phyloP scores from a whole-genome alignment of 2,329 filamentous ascomycete genomes.

The Zalaria sp. region DNA sequence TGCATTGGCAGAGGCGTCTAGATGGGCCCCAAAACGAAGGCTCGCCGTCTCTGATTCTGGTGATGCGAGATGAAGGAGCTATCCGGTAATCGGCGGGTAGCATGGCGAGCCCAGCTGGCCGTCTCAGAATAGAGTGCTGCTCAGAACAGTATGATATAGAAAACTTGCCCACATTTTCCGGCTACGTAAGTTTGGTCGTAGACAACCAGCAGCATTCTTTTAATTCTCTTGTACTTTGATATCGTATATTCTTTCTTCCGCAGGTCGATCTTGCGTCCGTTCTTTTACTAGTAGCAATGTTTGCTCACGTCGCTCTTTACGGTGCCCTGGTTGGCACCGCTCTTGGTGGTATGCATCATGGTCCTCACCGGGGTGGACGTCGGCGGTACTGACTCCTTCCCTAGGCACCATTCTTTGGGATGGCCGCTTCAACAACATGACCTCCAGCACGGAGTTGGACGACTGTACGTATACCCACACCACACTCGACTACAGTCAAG shows the following conservation, averaged over 20 bases:
- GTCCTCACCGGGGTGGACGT: neutral
- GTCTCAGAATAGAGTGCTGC: neutral
- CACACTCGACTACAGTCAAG: neutral
- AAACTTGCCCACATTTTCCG: neutral
- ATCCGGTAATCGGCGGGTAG: no score
- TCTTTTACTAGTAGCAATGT: neutral
- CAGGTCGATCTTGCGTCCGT: neutral
- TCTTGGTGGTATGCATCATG: neutral
- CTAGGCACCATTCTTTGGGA: slow-evolving; percentile 45
- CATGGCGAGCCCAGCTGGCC: neutral
- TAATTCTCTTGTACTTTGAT: neutral
- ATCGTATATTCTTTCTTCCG: neutral
- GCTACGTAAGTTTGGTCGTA: neutral
- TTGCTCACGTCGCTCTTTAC: neutral
- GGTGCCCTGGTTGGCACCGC: neutral
- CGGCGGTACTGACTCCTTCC: neutral
- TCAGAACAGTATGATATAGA: neutral
- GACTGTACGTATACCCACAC: slow-evolving; percentile 22
- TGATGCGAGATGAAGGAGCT: no score
- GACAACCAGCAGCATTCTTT: neutral
- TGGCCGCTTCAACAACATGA: slow-evolving; percentile 49
- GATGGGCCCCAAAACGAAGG: no score
- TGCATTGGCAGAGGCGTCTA: no score
- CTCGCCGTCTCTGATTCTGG: no score
- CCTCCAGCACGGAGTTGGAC: slow-evolving; percentile 38